Evolutionary conservation across 2,329 filamentous ascomycete genomes (phyloP), one percentile per base, ranked within the genome.

Genomic region (Arthrinium puccinioides): DNA sequence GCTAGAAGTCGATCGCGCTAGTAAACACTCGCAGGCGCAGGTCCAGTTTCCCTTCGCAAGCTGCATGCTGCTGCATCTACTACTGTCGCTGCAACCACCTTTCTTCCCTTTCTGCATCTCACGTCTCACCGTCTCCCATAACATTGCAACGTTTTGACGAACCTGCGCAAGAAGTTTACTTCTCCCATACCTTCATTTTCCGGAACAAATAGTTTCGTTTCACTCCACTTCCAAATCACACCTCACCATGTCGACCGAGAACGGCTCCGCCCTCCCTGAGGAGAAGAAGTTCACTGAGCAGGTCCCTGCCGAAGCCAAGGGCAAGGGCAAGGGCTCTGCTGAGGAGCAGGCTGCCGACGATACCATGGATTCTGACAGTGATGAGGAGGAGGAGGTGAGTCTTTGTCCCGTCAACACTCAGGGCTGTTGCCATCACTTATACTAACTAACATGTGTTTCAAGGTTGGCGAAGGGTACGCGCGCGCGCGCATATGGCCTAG

Each of bases 271-370:
- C 34, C 51, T 49, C 39, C 54, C 67, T 52, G 62, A 68, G 52
- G 53, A 64, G 54, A 55, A 69, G 51, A 55, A 56, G 47, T 51
- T 56, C 51, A 55, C 59, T 44, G 59, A 73, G 45, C 60, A 33
- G 31, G 20, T 68, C 44, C 56, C 61, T 44, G 58, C 67, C 44
- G 71, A 78, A 54, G 66, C 70, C 61, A 94, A 94, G 74, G 87
- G 86, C 64, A 95, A 95, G 74, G 87, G 87, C 69, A 95, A 95
- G 72, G 81, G 76, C 27, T 74, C 77, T 34, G 57, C 67, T 35
- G 63, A 66, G 48, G 64, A 66, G 49, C 63, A 74, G 44, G 61
- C 61, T 38, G 63, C 79, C 48, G 78, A 84, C 50, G 65, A 77
- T 55, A 72, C 72, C 56, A 84, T 87, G 76, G 84, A 82, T 30